Evolutionary conservation across 306 rosid species (phyloP).

Genomic region (Arachis stenosperma): DNA sequence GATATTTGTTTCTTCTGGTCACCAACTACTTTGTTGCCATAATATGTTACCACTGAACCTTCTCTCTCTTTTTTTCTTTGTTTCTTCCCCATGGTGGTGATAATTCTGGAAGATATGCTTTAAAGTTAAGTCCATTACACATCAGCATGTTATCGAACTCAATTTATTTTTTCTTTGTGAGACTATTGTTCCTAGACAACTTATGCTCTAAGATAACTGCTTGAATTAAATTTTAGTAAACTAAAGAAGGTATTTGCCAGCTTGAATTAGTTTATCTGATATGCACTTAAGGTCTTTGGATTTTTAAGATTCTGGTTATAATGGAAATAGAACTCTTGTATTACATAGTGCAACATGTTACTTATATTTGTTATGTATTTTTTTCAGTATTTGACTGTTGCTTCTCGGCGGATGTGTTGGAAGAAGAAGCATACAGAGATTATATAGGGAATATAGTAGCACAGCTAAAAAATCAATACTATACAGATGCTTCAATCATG

Average conservation of each 20-base stretch:
- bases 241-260: conserved; percentile 22
- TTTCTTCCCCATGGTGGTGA: not conserved
- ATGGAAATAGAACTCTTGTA: not conserved
- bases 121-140: not conserved
- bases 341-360: not conserved
- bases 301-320: conserved; percentile 13
- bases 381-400: conserved; percentile 94
- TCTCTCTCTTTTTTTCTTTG: too few species aligned
- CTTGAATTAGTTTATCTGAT: conserved; percentile 11
- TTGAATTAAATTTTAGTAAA: conserved; percentile 26
- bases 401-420: conserved; percentile 90
- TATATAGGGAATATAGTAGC: conserved; percentile 85
- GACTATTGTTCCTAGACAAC: conserved; percentile 3
- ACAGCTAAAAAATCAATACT: conserved; percentile 79
- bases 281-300: not conserved
- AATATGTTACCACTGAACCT: too few species aligned
- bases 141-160: too few species aligned
- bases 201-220: conserved; percentile 17
- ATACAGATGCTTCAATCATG: conserved; percentile 94
- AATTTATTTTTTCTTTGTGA: not conserved
- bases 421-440: conserved; percentile 85
- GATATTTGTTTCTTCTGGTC: too few species aligned
- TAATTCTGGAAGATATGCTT: conserved; percentile 1
- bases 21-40: too few species aligned
- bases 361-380: conserved; percentile 29